A percentile compares a stretch with the other conserved stretches of the same genome.
phyloP scores from a whole-genome alignment of 2,329 filamentous ascomycete species.

The Pseudodiploospora longispora region DNA sequence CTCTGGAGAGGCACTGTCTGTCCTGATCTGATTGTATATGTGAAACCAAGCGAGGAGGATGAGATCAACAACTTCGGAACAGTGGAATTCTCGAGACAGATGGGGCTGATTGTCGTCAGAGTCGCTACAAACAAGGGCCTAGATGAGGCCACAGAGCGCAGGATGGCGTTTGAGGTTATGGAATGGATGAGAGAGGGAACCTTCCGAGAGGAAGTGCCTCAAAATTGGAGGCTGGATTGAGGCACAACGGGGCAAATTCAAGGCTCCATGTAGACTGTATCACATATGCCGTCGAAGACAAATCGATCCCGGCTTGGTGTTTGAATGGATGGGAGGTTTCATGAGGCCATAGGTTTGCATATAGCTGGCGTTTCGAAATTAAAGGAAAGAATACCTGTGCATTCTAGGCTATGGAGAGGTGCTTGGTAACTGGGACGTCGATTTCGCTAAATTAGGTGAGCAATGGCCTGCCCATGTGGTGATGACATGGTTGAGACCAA shows the following conservation, averaged over 20 bases:
- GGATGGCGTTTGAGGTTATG: conserved; percentile 78
- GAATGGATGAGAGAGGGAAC: conserved; percentile 60
- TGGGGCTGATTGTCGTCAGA: conserved; percentile 47
- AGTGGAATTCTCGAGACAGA: conserved; percentile 49
- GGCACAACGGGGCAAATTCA: background rate
- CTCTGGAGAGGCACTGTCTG: conserved; percentile 83
- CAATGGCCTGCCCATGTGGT: no score
- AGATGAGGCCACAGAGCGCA: conserved; percentile 62
- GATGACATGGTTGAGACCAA: no score
- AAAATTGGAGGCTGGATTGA: conserved; percentile 13
- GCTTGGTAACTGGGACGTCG: no score
- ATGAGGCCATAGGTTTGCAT: no score
- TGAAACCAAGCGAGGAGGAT: conserved; percentile 34
- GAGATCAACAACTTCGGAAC: conserved; percentile 30
- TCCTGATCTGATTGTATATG: conserved; percentile 70
- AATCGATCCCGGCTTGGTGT: no score
- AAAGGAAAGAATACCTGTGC: no score
- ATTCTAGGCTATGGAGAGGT: no score
- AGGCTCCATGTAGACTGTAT: no score
- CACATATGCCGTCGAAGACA: no score
- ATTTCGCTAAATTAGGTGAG: no score
- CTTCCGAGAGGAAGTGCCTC: conserved; percentile 26
- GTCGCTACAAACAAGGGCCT: conserved; percentile 36
- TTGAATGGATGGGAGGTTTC: no score
- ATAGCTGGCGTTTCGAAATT: no score